These are phyloP conservation scores for Russula compacta DNA, from an alignment of 768 basidiomycete species.

Conservation along the genomic window DNA sequence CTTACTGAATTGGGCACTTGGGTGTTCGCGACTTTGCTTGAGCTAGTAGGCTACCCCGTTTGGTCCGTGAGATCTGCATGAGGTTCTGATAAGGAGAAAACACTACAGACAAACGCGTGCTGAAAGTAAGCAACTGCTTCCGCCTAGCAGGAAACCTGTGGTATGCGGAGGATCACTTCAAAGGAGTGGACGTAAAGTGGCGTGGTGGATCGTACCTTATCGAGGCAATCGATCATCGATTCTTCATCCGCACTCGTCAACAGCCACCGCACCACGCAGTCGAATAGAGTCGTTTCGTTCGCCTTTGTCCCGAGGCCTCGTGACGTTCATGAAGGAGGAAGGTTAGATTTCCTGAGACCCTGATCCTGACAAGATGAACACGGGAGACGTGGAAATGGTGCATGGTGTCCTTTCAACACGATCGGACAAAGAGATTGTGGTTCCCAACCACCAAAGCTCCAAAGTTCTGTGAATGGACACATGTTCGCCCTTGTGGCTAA, in stretches of 20 bases:
- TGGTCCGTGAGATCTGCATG: too few species aligned
- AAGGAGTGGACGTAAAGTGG: background rate
- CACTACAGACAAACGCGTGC: too few species aligned
- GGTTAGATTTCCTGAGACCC: background rate
- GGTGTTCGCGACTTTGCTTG: too few species aligned
- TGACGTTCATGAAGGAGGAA: background rate
- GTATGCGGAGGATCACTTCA: too few species aligned
- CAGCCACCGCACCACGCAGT: too few species aligned
- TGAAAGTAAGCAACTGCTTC: too few species aligned
- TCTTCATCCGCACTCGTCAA: background rate
- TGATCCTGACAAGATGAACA: background rate
- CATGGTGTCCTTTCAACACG: slow-evolving; percentile 1
- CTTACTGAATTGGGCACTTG: background rate
- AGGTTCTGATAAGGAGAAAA: too few species aligned
- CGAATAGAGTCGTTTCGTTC: too few species aligned
- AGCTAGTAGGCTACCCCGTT: too few species aligned
- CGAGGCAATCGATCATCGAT: background rate
- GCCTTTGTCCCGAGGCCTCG: background rate
- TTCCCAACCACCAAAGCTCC: background rate
- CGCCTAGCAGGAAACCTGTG: too few species aligned
- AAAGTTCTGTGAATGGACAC: background rate
- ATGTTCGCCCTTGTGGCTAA: background rate
- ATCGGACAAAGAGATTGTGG: background rate
- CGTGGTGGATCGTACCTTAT: too few species aligned
- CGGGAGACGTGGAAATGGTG: background rate